Percentiles rank a stretch among this genome's conserved stretches.
These are phyloP conservation scores for Vickermania spadyakhi DNA, from an alignment of 208 protist species.

Conservation along the genomic window DNA sequence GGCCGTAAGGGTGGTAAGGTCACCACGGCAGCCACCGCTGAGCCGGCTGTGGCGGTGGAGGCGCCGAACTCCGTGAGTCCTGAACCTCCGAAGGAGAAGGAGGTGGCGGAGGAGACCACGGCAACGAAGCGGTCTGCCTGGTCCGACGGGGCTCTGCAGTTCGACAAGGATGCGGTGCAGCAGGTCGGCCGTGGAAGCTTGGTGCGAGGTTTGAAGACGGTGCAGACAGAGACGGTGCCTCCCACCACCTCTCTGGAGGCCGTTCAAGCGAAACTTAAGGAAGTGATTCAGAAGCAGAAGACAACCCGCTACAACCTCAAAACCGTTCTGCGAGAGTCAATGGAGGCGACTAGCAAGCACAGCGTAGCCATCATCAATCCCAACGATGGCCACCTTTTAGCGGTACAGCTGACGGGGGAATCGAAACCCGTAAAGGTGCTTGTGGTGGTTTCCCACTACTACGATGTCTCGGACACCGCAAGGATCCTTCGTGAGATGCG, in stretches of 20 bases:
- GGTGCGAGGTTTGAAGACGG: slow-evolving; percentile 59
- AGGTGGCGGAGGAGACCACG: neutral
- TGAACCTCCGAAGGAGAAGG: slow-evolving; percentile 4
- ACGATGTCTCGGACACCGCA: slow-evolving; percentile 48
- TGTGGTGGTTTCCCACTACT: slow-evolving; percentile 74
- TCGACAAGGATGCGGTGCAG: slow-evolving; percentile 75
- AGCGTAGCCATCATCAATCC: neutral
- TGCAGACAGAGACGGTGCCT: slow-evolving; percentile 49
- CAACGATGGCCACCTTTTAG: neutral
- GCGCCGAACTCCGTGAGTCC: slow-evolving; percentile 43
- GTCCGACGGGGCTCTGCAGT: slow-evolving; percentile 45
- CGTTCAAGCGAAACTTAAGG: slow-evolving; percentile 29
- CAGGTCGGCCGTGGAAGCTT: slow-evolving; percentile 75
- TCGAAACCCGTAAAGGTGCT: slow-evolving; percentile 33
- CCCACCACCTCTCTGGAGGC: slow-evolving; percentile 24
- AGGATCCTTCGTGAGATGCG: slow-evolving; percentile 23
- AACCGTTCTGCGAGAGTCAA: neutral
- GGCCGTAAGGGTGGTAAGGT: slow-evolving; percentile 86
- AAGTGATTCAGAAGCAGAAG: slow-evolving; percentile 23
- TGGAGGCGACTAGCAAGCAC: neutral
- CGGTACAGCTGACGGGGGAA: slow-evolving; percentile 3
- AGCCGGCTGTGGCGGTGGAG: slow-evolving; percentile 27
- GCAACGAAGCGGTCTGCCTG: slow-evolving; percentile 3
- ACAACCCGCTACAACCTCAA: neutral
- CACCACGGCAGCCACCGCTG: slow-evolving; percentile 34